Percentiles rank a stretch among this genome's conserved stretches.
Conservation (phyloP, 1,284 basidiomycete genomes). For the Microbotryum intermedium region DNA sequence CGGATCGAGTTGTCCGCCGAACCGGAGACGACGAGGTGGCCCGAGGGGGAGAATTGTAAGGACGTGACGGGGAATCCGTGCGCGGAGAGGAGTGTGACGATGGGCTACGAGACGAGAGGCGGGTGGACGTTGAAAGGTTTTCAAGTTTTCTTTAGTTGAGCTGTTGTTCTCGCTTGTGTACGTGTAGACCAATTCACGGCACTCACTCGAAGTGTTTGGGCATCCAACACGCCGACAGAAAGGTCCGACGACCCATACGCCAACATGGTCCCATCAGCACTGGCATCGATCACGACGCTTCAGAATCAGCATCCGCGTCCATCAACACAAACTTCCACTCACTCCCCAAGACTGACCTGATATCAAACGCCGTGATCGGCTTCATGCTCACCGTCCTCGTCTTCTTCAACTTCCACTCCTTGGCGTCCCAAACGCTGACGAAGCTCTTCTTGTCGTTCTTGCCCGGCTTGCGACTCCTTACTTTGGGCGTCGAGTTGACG, state of each 20-base stretch:
- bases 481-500: slow-evolving; percentile 55
- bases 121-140: neutral
- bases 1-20: slow-evolving; percentile 86
- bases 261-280: slow-evolving; percentile 68
- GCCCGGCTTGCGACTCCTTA: slow-evolving; percentile 1
- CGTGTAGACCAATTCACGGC: neutral
- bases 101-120: slow-evolving; percentile 50
- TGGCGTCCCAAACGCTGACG: slow-evolving; percentile 34
- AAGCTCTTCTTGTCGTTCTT: slow-evolving; percentile 28
- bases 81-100: slow-evolving; percentile 78
- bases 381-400: slow-evolving; percentile 55
- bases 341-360: slow-evolving; percentile 51
- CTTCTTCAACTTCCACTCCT: slow-evolving; percentile 40
- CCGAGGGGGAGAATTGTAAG: slow-evolving; percentile 74
- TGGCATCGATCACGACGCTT: slow-evolving; percentile 35
- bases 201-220: slow-evolving; percentile 66
- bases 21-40: slow-evolving; percentile 75
- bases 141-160: neutral
- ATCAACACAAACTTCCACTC: neutral
- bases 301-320: neutral
- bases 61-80: slow-evolving; percentile 93
- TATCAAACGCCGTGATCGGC: slow-evolving; percentile 74
- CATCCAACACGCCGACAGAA: slow-evolving; percentile 74
- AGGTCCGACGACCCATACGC: slow-evolving; percentile 84
- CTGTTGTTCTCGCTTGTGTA: neutral